Base-by-base conservation (phyloP, 2,329 filamentous ascomycete genomes). In the Mycosphaerella arachidis region DNA sequence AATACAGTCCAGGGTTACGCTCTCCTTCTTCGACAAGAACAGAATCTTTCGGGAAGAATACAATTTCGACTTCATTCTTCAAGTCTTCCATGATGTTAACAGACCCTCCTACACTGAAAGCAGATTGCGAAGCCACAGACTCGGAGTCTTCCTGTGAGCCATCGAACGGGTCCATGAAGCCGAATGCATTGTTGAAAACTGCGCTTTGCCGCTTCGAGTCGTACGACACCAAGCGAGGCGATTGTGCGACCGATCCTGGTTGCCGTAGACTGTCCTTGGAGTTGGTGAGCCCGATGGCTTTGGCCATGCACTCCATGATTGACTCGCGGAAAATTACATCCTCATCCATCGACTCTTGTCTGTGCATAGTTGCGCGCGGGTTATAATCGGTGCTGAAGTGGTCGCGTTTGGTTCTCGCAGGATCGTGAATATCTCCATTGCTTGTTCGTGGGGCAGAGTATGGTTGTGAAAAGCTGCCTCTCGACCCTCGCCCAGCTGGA, bases 21-120 rank as follows among this genome's bases (percentile, higher is more conserved):
- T 99, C 94, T 9, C 94, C 93, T 76, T 97, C 92, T 71, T 99
- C 94, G 0, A 99, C 92, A 16, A 99, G 82, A 0, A 99, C 89
- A 1, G 94, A 93, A 2, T 90, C 92, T 73, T 97, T 91, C 0
- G 92, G 93, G 66, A 99, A 99, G 77, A 90, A 97, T 6, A 99
- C 94, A 65, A 99, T 97, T 71, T 99, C 94, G 2, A 97, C 85
- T 56, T 99, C 94, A 63, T 96, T 88, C 64, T 88, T 89, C 76
- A 97, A 84, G 62, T 97, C 93, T 60, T 91, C 86, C 4, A 91
- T 81, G 0, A 86, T 82, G 65, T 86, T 90, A 0, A 86, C 85
- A 6, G 82, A 78, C 3, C 83, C 82, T 46, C 85, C 81, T 3
- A 85, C 85, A 51, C 76, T 72, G 31, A 73, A 74, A 4, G 78